Conservation (phyloP, 2,329 filamentous ascomycete species). For the Xylariaceae sp. region DNA sequence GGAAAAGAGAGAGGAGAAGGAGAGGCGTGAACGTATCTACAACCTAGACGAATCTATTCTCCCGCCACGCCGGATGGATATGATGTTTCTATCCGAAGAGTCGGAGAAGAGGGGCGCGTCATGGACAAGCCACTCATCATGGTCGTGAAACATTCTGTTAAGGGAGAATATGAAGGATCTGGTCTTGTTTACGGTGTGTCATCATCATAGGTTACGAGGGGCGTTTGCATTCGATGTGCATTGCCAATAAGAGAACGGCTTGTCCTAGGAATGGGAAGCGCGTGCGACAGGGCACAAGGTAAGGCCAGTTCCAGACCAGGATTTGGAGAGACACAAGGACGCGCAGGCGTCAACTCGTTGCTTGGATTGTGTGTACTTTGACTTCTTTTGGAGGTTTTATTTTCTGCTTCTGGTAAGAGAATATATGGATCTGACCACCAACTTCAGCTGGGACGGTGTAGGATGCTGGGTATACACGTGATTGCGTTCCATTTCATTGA, state of each 20-base stretch:
- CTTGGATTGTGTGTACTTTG: not conserved
- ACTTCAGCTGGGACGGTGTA: not conserved
- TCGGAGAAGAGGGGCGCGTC: not conserved
- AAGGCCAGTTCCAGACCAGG: not conserved
- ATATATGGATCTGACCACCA: not conserved
- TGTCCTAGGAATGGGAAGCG: not conserved
- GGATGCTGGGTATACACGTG: not conserved
- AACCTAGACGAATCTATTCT: not conserved
- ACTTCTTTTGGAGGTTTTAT: too few relatives aligned
- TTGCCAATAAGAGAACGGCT: not conserved
- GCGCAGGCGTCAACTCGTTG: not conserved
- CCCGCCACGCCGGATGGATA: not conserved
- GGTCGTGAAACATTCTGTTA: not conserved
- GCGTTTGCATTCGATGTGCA: too few relatives aligned
- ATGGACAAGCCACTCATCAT: not conserved
- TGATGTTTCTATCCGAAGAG: not conserved
- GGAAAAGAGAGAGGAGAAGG: not conserved
- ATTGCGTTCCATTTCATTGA: not conserved
- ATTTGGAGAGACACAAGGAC: not conserved
- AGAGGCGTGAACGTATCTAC: slow-evolving; percentile 13
- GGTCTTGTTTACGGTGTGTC: not conserved
- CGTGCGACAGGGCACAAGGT: not conserved
- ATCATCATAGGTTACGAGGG: not conserved
- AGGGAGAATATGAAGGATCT: not conserved
- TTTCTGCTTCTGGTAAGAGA: not conserved